Evolutionary conservation across 1,139 yeast species (phyloP).

Genomic region (Blastobotrys ciferrii): DNA sequence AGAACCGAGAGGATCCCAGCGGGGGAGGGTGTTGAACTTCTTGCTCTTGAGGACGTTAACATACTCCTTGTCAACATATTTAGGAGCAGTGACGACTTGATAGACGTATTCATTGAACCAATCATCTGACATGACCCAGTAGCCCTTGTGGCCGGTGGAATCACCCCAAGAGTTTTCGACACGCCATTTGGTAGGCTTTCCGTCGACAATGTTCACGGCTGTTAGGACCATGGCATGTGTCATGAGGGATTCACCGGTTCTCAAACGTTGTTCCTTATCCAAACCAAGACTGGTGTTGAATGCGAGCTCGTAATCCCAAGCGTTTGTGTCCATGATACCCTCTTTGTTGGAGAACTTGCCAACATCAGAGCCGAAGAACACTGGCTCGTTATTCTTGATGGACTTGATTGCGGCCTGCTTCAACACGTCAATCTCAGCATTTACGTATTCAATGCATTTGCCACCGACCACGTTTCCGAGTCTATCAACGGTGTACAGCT

Average conservation of each 20-base stretch:
- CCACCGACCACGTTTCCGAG: conserved; percentile 71
- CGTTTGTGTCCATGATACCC: conserved; percentile 68
- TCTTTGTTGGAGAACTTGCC: conserved; percentile 61
- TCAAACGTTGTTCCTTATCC: conserved; percentile 57
- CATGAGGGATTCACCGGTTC: conserved; percentile 63
- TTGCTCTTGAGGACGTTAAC: conserved; percentile 44
- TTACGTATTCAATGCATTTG: conserved; percentile 65
- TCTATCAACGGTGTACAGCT: conserved; percentile 65
- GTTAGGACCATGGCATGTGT: conserved; percentile 82
- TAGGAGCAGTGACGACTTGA: conserved; percentile 65
- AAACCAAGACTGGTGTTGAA: conserved; percentile 48
- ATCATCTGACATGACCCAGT: conserved; percentile 75
- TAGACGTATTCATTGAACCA: conserved; percentile 82
- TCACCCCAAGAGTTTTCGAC: conserved; percentile 89
- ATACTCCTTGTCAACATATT: conserved; percentile 43
- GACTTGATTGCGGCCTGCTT: conserved; percentile 62
- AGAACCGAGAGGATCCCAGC: conserved; percentile 88
- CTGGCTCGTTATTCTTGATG: conserved; percentile 69
- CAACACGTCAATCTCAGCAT: conserved; percentile 57
- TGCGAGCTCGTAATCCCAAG: conserved; percentile 66
- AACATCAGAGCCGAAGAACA: conserved; percentile 79
- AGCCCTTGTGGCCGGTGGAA: conserved; percentile 70
- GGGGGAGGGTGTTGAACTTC: conserved; percentile 60
- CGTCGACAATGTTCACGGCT: conserved; percentile 66
- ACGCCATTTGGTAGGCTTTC: conserved; percentile 69